Conservation (phyloP, 192 early-diverging fungal genomes). For the Backusella luteola region DNA sequence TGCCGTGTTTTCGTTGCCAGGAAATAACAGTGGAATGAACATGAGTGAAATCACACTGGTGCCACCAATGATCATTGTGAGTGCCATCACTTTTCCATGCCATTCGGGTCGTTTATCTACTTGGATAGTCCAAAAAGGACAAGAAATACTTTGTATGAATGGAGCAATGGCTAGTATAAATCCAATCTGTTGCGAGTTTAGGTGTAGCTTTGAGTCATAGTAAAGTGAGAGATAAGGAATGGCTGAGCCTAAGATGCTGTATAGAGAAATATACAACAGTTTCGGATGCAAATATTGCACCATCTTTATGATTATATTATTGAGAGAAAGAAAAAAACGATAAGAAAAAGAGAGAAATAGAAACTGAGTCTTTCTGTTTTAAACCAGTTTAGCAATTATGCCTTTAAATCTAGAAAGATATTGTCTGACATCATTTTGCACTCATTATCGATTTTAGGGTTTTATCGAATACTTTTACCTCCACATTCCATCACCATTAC, state of each 20-base stretch:
- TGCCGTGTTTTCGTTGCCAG: neutral
- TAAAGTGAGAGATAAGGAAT: slow-evolving; percentile 33
- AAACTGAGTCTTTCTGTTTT: neutral
- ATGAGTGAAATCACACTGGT: slow-evolving; percentile 23
- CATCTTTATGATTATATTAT: neutral
- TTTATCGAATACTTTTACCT: too few species aligned
- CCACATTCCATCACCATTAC: neutral
- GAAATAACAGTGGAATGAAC: slow-evolving; percentile 19
- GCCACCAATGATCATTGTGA: slow-evolving; percentile 20
- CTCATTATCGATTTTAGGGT: neutral
- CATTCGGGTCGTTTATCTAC: slow-evolving; percentile 30
- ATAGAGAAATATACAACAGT: slow-evolving; percentile 28
- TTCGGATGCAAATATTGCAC: slow-evolving; percentile 25
- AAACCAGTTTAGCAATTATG: neutral
- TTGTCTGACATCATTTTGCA: slow-evolving; percentile 6
- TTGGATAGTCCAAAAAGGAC: slow-evolving; percentile 37
- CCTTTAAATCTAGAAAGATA: neutral
- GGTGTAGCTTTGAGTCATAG: slow-evolving; percentile 20
- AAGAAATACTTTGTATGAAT: slow-evolving; percentile 36
- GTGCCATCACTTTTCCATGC: slow-evolving; percentile 30
- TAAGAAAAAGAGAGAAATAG: neutral
- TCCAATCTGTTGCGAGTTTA: slow-evolving; percentile 35
- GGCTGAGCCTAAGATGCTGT: slow-evolving; percentile 24
- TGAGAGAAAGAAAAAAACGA: neutral
- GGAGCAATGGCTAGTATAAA: slow-evolving; percentile 38